Evolutionary conservation across 352 stramenopile genomes (phyloP).

Genomic region (Nothophytophthora sp.): DNA sequence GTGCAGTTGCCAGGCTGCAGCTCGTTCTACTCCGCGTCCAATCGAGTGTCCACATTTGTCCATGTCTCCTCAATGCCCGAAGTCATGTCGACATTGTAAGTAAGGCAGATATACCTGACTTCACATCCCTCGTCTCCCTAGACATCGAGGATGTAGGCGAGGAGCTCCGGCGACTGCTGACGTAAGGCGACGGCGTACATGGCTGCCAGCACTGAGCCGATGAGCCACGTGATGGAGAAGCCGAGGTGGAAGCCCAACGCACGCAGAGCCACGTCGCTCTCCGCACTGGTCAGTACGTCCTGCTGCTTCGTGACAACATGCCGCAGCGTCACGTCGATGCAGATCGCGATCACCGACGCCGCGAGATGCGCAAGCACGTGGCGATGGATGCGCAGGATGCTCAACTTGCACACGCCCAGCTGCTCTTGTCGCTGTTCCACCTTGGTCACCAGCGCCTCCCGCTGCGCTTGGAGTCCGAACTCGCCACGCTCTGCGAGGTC

Average conservation of each 20-base stretch:
- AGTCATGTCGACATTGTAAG: too few species aligned
- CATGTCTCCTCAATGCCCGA: too few species aligned
- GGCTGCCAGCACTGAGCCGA: constrained; percentile 29
- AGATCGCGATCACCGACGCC: constrained; percentile 44
- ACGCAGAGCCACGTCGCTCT: constrained; percentile 23
- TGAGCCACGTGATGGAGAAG: constrained; percentile 48
- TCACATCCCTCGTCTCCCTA: constrained; percentile 8
- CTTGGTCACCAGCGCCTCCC: constrained; percentile 50
- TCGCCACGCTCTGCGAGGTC: constrained; percentile 62
- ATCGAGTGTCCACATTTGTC: too few species aligned
- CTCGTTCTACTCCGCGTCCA: too few species aligned
- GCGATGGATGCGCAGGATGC: constrained; percentile 52
- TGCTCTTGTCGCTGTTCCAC: constrained; percentile 62
- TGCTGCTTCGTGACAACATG: constrained; percentile 13
- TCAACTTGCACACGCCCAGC: constrained; percentile 56
- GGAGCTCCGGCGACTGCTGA: constrained; percentile 42
- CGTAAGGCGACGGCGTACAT: constrained; percentile 42
- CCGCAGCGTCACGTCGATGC: constrained; percentile 26
- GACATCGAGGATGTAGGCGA: constrained; percentile 47
- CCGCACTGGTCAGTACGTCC: background rate
- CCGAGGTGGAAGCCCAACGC: constrained; percentile 46
- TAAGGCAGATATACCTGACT: too few species aligned
- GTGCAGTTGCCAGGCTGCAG: too few species aligned
- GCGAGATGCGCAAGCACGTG: constrained; percentile 40
- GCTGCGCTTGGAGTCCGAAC: constrained; percentile 70